Percentiles rank a stretch among this genome's conserved stretches.
These are phyloP conservation scores for Quercus glauca DNA, from an alignment of 306 rosid species.

Conservation along the genomic window DNA sequence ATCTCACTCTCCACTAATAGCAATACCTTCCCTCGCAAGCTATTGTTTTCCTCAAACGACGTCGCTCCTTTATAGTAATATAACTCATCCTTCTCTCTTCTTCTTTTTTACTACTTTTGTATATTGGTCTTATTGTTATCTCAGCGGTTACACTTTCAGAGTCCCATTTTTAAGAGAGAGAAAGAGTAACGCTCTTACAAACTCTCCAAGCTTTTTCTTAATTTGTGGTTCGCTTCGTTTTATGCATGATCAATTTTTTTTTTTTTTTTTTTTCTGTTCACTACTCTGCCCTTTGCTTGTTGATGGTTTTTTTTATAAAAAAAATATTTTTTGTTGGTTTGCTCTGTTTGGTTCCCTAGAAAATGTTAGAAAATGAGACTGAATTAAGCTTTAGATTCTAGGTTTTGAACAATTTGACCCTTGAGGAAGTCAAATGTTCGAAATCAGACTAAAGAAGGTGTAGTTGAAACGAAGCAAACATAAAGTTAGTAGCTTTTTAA, in stretches of 20 bases:
- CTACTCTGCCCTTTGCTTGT: background rate
- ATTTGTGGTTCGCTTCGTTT: background rate
- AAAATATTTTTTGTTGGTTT: background rate
- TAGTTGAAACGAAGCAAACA: background rate
- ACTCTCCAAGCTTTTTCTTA: background rate
- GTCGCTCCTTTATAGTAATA: background rate
- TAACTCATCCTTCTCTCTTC: background rate
- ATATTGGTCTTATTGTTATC: background rate
- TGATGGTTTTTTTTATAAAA: background rate
- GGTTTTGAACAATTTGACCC: background rate
- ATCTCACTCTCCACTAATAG: too few species aligned
- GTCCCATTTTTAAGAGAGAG: background rate
- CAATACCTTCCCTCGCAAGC: background rate
- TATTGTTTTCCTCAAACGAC: background rate
- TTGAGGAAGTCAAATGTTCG: background rate
- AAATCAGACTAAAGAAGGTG: background rate
- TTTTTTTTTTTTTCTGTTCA: background rate
- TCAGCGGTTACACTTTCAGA: background rate
- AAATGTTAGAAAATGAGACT: background rate
- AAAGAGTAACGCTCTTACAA: background rate
- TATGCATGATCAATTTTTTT: background rate
- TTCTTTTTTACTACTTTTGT: background rate
- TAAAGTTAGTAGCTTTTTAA: background rate
- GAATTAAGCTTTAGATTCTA: background rate
- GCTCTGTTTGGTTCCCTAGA: slow-evolving; percentile 5